These are phyloP conservation scores for Ceratocystis eucalypticola DNA, from an alignment of 2,329 filamentous ascomycete genomes.

Conservation along the genomic window DNA sequence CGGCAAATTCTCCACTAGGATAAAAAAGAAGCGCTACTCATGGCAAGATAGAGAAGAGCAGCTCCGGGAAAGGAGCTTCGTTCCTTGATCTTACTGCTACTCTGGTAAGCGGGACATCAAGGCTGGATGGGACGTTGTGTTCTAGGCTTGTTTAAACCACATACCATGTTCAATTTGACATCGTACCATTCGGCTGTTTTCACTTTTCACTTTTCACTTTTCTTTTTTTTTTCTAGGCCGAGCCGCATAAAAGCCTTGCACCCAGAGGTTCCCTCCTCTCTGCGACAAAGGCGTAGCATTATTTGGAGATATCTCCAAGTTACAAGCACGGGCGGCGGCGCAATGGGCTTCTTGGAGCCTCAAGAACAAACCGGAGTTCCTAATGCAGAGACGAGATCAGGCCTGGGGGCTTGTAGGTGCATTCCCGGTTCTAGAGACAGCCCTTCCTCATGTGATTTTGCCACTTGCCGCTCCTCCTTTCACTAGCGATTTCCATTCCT, in stretches of 20 bases:
- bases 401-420: neutral
- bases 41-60: neutral
- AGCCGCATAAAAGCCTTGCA: neutral
- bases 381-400: neutral
- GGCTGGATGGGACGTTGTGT: neutral
- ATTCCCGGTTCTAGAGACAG: neutral
- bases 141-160: neutral
- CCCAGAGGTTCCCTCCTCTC: neutral
- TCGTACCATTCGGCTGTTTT: neutral
- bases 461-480: neutral
- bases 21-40: neutral
- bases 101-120: neutral
- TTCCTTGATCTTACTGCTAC: no score
- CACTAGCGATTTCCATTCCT: neutral
- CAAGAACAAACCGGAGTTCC: neutral
- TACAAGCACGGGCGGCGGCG: constrained; percentile 1
- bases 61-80: constrained; percentile 11
- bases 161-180: neutral
- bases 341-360: neutral
- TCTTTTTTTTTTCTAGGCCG: neutral
- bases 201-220: no score
- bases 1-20: neutral
- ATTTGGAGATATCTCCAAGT: neutral
- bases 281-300: neutral
- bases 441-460: neutral